phyloP scores from a whole-genome alignment of 345 rosid genomes.

The Eucalyptus globulus region DNA sequence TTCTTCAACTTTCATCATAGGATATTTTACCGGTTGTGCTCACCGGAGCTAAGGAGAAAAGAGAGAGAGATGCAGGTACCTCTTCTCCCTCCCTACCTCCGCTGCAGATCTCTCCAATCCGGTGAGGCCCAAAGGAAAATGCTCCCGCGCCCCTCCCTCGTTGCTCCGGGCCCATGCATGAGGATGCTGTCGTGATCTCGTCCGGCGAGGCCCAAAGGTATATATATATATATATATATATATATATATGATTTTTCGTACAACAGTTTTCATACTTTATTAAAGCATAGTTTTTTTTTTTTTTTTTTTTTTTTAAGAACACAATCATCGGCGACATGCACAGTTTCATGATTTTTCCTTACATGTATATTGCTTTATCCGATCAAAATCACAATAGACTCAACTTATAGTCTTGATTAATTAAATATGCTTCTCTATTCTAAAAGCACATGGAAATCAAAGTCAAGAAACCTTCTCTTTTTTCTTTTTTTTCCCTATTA shows the following conservation, averaged over 20 bases:
- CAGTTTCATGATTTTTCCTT: not conserved
- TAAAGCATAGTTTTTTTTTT: not conserved
- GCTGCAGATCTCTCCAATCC: not conserved
- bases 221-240: not conserved
- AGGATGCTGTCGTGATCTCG: too few relatives aligned
- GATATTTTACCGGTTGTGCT: not conserved
- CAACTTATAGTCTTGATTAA: not conserved
- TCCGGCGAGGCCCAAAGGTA: accelerated
- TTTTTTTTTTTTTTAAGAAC: not conserved
- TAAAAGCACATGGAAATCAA: not conserved
- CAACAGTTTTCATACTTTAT: not conserved
- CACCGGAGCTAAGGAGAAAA: not conserved
- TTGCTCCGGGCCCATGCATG: too few relatives aligned
- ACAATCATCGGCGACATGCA: accelerated
- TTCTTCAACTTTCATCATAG: not conserved
- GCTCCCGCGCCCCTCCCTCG: too few relatives aligned
- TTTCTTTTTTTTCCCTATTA: not conserved
- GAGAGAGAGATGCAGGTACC: not conserved
- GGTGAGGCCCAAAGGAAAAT: not conserved
- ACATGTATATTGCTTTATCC: not conserved
- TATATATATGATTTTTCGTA: not conserved
- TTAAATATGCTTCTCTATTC: not conserved
- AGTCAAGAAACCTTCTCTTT: not conserved
- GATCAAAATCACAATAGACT: not conserved
- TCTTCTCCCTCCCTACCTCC: not conserved